A percentile compares a stretch with the other conserved stretches of the same genome.
phyloP scores from a whole-genome alignment of 2,329 filamentous ascomycete species.

The Penicillium hordei region DNA sequence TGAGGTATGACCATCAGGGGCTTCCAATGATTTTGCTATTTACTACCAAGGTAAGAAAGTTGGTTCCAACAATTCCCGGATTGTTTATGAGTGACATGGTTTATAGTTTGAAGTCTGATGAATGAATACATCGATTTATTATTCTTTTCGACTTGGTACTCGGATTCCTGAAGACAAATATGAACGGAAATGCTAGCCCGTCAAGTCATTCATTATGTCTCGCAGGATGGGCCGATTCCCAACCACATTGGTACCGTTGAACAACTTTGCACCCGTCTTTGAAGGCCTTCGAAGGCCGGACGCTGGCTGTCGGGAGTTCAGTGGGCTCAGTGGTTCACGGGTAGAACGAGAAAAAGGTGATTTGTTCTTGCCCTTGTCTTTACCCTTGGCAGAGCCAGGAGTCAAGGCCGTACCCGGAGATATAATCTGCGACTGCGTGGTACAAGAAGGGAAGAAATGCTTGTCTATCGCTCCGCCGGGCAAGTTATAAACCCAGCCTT shows the following conservation, averaged over 20 bases:
- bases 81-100: too few species aligned
- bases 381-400: constrained; percentile 5
- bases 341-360: constrained; percentile 11
- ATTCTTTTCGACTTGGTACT: too few species aligned
- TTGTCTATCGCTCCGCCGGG: constrained; percentile 61
- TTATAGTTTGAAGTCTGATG: too few species aligned
- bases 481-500: constrained; percentile 78
- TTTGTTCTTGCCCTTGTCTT: constrained; percentile 12
- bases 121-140: too few species aligned
- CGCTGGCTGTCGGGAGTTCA: constrained; percentile 28
- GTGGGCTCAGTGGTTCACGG: constrained; percentile 33
- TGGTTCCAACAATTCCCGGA: too few species aligned
- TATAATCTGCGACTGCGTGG: constrained; percentile 27
- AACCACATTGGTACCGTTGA: constrained; percentile 55
- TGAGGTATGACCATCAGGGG: too few species aligned
- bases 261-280: constrained; percentile 59
- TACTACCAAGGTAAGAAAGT: too few species aligned
- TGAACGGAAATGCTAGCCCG: constrained; percentile 25
- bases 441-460: constrained; percentile 63
- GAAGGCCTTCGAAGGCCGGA: constrained; percentile 53
- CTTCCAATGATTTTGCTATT: too few species aligned
- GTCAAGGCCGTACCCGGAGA: constrained; percentile 9
- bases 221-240: constrained; percentile 67
- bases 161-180: too few species aligned
- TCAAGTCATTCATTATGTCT: constrained; percentile 72